Conservation (phyloP, 179 eudicot species). For the Gypsophila paniculata region DNA sequence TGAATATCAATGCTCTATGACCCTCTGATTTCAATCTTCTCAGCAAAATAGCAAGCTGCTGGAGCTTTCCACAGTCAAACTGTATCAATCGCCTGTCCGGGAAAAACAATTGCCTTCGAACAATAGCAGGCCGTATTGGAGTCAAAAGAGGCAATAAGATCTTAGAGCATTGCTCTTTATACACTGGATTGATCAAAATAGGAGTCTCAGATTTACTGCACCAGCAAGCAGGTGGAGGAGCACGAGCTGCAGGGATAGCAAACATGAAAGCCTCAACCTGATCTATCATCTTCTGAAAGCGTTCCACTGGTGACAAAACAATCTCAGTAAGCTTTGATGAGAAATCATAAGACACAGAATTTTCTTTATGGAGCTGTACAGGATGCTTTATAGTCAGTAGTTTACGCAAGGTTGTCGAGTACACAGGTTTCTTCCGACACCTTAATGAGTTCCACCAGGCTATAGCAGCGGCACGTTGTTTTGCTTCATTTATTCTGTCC, state of each 20-base stretch:
- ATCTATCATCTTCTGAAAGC: constrained; percentile 66
- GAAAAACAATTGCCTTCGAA: constrained; percentile 90
- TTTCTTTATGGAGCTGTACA: constrained; percentile 42
- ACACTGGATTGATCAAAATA: constrained; percentile 52
- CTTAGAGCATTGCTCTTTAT: constrained; percentile 56
- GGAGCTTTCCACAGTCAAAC: constrained; percentile 99
- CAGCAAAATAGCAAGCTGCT: constrained; percentile 80
- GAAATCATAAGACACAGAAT: constrained; percentile 37
- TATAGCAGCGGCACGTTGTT: constrained; percentile 68
- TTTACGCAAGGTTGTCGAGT: constrained; percentile 55
- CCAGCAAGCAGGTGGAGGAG: constrained; percentile 85
- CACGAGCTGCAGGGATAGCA: constrained; percentile 98
- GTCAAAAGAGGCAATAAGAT: constrained; percentile 69
- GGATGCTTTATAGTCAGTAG: constrained; percentile 64
- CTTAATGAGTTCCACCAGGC: constrained; percentile 97
- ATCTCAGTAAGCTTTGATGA: constrained; percentile 76
- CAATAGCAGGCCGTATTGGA: constrained; percentile 90
- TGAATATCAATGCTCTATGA: constrained; percentile 88
- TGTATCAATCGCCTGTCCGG: constrained; percentile 97
- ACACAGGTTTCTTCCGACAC: constrained; percentile 71
- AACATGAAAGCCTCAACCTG: constrained; percentile 96
- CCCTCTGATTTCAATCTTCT: constrained; percentile 90
- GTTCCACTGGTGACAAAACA: constrained; percentile 83
- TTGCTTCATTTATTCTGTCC: constrained; percentile 71
- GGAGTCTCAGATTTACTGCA: constrained; percentile 63